Conservation (phyloP, 192 early-diverging fungal genomes). For the Coemansia nantahalensis region DNA sequence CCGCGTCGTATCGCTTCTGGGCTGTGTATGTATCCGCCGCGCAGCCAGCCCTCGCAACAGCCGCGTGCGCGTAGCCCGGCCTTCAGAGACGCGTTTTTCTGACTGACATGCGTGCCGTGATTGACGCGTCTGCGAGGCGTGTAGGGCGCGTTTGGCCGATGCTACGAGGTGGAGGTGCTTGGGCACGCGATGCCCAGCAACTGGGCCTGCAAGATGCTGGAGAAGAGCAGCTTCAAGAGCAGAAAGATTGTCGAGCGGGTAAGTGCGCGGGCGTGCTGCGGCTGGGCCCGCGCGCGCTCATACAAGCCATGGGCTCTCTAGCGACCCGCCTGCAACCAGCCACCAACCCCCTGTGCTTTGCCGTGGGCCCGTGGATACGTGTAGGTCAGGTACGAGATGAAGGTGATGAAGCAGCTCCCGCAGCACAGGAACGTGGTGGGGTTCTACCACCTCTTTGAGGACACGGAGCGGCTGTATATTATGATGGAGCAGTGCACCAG, state of each 20-base stretch:
- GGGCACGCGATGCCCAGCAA: slow-evolving; percentile 38
- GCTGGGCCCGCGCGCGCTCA: too few species aligned
- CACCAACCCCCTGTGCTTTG: too few species aligned
- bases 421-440: slow-evolving; percentile 76
- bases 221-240: slow-evolving; percentile 49
- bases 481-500: slow-evolving; percentile 91
- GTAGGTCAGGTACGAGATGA: slow-evolving; percentile 50
- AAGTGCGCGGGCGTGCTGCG: not conserved
- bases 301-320: too few species aligned
- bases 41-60: too few species aligned
- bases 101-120: too few species aligned
- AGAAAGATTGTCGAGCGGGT: slow-evolving; percentile 51
- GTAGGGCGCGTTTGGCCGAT: slow-evolving; percentile 89
- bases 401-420: slow-evolving; percentile 50
- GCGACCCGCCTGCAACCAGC: too few species aligned
- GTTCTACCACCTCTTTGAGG: slow-evolving; percentile 85
- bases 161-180: slow-evolving; percentile 63
- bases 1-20: slow-evolving; percentile 32
- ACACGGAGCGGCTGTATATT: slow-evolving; percentile 81
- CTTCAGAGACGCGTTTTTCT: too few species aligned
- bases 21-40: slow-evolving; percentile 34
- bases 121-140: too few species aligned
- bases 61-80: too few species aligned
- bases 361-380: too few species aligned
- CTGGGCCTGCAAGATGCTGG: slow-evolving; percentile 65